Conservation (phyloP, 2,329 filamentous ascomycete species). For the Fusarium sp. region DNA sequence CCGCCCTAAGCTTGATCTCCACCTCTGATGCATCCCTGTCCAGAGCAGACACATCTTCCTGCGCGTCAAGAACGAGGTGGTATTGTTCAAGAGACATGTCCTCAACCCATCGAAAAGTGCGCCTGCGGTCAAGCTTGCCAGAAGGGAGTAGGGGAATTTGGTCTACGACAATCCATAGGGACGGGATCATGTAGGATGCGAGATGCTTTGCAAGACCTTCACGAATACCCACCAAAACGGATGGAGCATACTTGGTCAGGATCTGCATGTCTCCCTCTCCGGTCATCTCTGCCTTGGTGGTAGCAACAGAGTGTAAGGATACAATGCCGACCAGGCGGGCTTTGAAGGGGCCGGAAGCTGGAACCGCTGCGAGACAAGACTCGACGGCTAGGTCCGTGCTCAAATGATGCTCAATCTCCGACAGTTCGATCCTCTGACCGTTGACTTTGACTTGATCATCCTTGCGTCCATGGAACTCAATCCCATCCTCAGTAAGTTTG, state of each 20-base stretch:
- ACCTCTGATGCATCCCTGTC: constrained; percentile 6
- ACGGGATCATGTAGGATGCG: constrained; percentile 32
- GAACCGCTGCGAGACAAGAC: constrained; percentile 16
- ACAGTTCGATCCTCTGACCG: constrained; percentile 46
- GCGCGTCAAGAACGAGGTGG: neutral
- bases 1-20: constrained; percentile 15
- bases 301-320: no score
- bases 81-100: constrained; percentile 9
- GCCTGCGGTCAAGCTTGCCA: constrained; percentile 26
- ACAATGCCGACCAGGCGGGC: constrained; percentile 14
- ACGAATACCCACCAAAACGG: constrained; percentile 3
- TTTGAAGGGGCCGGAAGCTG: constrained; percentile 10
- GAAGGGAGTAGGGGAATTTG: constrained; percentile 23
- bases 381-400: constrained; percentile 8
- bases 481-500: constrained; percentile 32
- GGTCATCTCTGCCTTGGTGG: no score
- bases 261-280: no score
- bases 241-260: neutral
- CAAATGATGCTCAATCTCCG: constrained; percentile 45
- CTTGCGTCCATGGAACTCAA: constrained; percentile 43
- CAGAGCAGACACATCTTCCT: constrained; percentile 11
- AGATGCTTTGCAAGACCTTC: constrained; percentile 7
- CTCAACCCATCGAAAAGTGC: constrained; percentile 1
- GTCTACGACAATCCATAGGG: constrained; percentile 16
- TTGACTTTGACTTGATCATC: constrained; percentile 48